Conservation (phyloP, 1,139 yeast species). For the Scheffersomyces illinoinensis region DNA sequence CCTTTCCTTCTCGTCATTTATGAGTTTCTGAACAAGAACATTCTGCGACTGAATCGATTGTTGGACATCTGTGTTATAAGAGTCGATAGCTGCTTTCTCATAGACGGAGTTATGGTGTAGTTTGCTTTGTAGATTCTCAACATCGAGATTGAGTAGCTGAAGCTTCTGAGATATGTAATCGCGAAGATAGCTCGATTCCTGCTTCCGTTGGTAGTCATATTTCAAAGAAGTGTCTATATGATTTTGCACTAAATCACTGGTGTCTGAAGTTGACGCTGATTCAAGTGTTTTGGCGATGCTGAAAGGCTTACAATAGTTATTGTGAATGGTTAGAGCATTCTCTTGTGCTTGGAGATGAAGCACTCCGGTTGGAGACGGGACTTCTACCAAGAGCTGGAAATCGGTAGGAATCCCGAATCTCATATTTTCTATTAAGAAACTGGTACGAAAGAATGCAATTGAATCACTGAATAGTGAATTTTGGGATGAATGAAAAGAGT, state of each 20-base stretch:
- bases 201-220: background rate
- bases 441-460: background rate
- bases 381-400: background rate
- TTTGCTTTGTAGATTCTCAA: background rate
- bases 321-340: background rate
- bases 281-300: background rate
- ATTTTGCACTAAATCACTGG: background rate
- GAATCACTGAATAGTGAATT: background rate
- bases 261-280: background rate
- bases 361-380: background rate
- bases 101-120: background rate
- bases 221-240: background rate
- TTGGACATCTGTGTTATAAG: constrained; percentile 4
- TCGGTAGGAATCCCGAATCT: constrained; percentile 7
- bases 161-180: background rate
- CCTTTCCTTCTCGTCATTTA: constrained; percentile 7
- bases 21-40: constrained; percentile 4
- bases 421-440: constrained; percentile 1
- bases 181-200: background rate
- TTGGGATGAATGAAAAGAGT: background rate
- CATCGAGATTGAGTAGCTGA: background rate
- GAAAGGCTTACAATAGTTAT: background rate
- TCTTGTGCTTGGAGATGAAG: background rate
- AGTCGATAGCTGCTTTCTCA: background rate
- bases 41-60: background rate